These are phyloP conservation scores for Pyropia haitanensis DNA, from an alignment of 23 red algal genomes.

Conservation along the genomic window DNA sequence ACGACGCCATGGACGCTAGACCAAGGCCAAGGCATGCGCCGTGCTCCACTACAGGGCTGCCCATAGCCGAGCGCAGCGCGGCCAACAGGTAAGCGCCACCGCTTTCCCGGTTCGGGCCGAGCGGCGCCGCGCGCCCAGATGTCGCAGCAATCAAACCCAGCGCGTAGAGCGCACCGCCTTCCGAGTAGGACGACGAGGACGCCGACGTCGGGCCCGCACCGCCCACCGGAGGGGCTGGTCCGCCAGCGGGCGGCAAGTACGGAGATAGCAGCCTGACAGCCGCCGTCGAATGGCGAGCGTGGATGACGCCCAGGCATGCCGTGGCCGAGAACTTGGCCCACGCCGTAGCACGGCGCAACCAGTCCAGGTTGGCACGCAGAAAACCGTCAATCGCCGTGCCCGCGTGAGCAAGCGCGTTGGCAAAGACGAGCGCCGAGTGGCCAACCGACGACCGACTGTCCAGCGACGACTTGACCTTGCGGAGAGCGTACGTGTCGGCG, in stretches of 20 bases:
- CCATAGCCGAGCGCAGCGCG: conserved; percentile 51
- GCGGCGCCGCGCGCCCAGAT: conserved; percentile 41
- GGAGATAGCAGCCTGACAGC: conserved; percentile 88
- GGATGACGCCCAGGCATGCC: conserved; percentile 87
- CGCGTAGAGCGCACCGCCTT: conserved; percentile 90
- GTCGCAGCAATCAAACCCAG: conserved; percentile 91
- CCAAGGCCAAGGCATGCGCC: conserved; percentile 94
- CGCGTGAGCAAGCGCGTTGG: conserved; percentile 77
- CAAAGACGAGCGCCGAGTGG: conserved; percentile 81
- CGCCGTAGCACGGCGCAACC: conserved; percentile 73
- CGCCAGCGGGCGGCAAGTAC: conserved; percentile 46
- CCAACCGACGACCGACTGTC: conserved; percentile 71
- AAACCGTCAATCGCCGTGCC: conserved; percentile 96
- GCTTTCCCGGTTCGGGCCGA: neutral
- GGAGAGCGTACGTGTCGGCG: conserved; percentile 70
- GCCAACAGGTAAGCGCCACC: conserved; percentile 58
- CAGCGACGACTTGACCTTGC: conserved; percentile 72
- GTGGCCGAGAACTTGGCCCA: conserved; percentile 99
- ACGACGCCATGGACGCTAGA: conserved; percentile 65
- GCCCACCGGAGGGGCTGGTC: neutral
- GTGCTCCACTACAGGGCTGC: conserved; percentile 97
- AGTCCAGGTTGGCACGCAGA: conserved; percentile 88
- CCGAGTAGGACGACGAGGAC: conserved; percentile 25
- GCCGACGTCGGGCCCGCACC: conserved; percentile 15
- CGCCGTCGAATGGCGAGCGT: conserved; percentile 59